Conservation (phyloP, 345 rosid species). For the Kernera saxatilis region DNA sequence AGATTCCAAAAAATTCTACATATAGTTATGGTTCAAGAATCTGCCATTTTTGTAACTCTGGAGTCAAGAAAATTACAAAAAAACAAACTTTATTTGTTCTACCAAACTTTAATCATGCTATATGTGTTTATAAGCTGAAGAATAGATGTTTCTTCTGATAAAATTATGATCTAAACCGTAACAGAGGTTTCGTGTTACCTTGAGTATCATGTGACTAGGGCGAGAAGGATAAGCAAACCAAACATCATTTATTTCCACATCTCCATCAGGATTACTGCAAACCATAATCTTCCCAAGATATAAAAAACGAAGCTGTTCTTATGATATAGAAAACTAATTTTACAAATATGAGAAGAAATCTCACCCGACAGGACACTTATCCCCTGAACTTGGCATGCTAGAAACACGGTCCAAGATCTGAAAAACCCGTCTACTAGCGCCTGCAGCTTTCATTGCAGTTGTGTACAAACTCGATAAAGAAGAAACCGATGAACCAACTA, state of each 20-base stretch:
- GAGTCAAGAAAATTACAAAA: not conserved
- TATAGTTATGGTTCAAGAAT: not conserved
- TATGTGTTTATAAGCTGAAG: not conserved
- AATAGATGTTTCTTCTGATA: not conserved
- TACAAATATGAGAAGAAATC: slow-evolving; percentile 13
- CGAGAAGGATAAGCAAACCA: slow-evolving; percentile 99
- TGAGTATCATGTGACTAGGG: slow-evolving; percentile 81
- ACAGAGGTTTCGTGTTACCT: slow-evolving; percentile 39
- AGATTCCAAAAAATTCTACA: not conserved
- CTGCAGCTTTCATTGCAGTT: slow-evolving; percentile 96
- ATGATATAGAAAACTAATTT: not conserved
- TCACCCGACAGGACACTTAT: slow-evolving; percentile 71
- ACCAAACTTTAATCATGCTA: not conserved
- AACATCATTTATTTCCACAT: slow-evolving; percentile 76
- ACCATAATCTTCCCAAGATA: not conserved
- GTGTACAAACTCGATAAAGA: slow-evolving; percentile 80
- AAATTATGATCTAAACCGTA: not conserved
- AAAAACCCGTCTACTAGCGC: slow-evolving; percentile 88
- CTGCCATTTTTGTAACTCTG: not conserved
- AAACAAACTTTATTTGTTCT: not conserved
- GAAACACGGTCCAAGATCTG: slow-evolving; percentile 89
- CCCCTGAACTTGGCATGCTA: slow-evolving; percentile 72
- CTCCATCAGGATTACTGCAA: slow-evolving; percentile 80
- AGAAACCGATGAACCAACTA: slow-evolving; percentile 91
- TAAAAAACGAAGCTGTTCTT: not conserved